These are phyloP conservation scores for Prinsepia uniflora DNA, from an alignment of 306 rosid species.

Conservation along the genomic window DNA sequence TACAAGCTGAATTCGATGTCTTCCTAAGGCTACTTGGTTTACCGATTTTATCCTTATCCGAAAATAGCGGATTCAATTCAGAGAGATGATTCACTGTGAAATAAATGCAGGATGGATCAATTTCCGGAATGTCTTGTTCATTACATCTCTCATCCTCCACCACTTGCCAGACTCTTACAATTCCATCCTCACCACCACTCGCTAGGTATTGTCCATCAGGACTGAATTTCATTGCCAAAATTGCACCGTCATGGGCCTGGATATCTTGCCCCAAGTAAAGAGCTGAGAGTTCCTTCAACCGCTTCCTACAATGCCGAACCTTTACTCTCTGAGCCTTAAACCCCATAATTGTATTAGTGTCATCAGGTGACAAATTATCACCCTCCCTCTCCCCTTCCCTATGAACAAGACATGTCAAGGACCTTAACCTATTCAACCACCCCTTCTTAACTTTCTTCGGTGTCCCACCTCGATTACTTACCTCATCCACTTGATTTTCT, in stretches of 20 bases:
- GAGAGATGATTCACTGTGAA: constrained; percentile 73
- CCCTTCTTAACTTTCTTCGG: constrained; percentile 40
- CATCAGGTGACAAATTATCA: constrained; percentile 28
- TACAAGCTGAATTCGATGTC: constrained; percentile 81
- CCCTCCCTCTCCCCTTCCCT: constrained; percentile 32
- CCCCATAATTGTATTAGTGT: constrained; percentile 24
- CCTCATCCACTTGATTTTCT: constrained; percentile 31
- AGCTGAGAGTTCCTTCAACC: constrained; percentile 74
- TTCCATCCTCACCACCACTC: constrained; percentile 85
- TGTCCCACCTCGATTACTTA: constrained; percentile 1
- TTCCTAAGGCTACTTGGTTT: constrained; percentile 50
- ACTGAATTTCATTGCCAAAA: constrained; percentile 88
- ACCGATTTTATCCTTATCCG: constrained; percentile 61
- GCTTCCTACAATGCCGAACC: constrained; percentile 66
- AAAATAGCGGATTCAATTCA: constrained; percentile 66
- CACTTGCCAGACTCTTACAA: constrained; percentile 88
- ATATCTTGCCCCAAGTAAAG: constrained; percentile 88
- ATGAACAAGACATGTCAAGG: constrained; percentile 62
- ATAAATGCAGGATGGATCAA: constrained; percentile 81
- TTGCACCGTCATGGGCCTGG: constrained; percentile 80
- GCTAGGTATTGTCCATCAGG: constrained; percentile 94
- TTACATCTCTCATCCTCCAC: constrained; percentile 75
- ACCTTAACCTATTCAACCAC: constrained; percentile 63
- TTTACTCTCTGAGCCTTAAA: constrained; percentile 61
- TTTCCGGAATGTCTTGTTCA: constrained; percentile 68